Conservation (phyloP, 2,329 filamentous ascomycete species). For the Curvularia hawaiiensis region DNA sequence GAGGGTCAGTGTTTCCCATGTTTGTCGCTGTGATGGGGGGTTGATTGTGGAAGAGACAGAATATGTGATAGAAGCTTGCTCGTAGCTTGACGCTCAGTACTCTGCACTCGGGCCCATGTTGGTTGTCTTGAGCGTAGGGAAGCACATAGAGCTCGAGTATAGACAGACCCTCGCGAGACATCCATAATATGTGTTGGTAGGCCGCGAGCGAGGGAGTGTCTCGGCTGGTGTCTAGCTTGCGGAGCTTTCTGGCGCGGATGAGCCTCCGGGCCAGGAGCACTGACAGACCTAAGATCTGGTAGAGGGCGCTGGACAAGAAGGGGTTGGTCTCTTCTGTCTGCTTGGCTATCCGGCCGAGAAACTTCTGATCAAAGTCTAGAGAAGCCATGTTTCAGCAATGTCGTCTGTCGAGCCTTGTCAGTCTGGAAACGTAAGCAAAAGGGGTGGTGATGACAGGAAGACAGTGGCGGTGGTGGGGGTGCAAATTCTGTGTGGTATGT, state of each 20-base stretch:
- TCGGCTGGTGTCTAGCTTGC: slow-evolving; percentile 77
- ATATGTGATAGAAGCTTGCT: slow-evolving; percentile 95
- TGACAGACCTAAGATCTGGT: slow-evolving; percentile 88
- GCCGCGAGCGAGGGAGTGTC: slow-evolving; percentile 81
- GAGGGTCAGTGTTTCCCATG: slow-evolving; percentile 40
- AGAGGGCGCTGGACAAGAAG: slow-evolving; percentile 80
- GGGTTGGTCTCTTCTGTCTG: slow-evolving; percentile 78
- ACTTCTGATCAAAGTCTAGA: slow-evolving; percentile 97
- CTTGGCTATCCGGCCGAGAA: slow-evolving; percentile 85
- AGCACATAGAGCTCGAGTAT: slow-evolving; percentile 87
- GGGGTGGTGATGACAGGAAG: slow-evolving; percentile 1
- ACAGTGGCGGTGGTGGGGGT: not conserved
- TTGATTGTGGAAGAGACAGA: slow-evolving; percentile 93
- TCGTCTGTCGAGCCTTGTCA: slow-evolving; percentile 10
- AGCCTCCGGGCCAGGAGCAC: slow-evolving; percentile 86
- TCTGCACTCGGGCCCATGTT: slow-evolving; percentile 78
- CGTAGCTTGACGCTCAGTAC: slow-evolving; percentile 90
- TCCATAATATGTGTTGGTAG: slow-evolving; percentile 92
- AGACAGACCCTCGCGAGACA: slow-evolving; percentile 86
- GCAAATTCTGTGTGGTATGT: not conserved
- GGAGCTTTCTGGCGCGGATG: slow-evolving; percentile 79
- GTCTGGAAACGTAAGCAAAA: slow-evolving; percentile 5
- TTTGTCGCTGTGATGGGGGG: slow-evolving; percentile 65
- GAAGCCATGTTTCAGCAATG: slow-evolving; percentile 73
- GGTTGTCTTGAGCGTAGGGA: slow-evolving; percentile 71